Evolutionary conservation across 2,329 filamentous ascomycete species (phyloP).

Genomic region (Neofusicoccum umdonicola): DNA sequence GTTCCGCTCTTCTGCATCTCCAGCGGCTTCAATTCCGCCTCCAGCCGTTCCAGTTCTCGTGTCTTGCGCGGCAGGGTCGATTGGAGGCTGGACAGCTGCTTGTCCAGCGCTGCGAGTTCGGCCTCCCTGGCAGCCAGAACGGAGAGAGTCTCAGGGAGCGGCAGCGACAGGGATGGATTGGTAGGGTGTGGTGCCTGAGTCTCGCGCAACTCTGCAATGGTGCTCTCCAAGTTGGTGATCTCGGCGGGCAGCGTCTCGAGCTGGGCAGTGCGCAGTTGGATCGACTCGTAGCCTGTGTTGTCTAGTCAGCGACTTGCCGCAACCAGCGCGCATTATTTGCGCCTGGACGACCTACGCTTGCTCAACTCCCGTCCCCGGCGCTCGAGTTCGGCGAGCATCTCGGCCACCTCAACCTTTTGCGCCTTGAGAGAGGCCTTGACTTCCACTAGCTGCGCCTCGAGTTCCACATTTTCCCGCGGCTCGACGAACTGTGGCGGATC

Average conservation of each 20-base stretch:
- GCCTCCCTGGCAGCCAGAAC: conserved; percentile 41
- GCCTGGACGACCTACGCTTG: conserved; percentile 42
- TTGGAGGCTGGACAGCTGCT: conserved; percentile 51
- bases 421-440: conserved; percentile 74
- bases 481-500: conserved; percentile 85
- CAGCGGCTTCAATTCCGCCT: conserved; percentile 65
- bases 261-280: conserved; percentile 52
- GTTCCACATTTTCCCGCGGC: conserved; percentile 67
- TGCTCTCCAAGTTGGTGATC: conserved; percentile 52
- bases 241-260: conserved; percentile 52
- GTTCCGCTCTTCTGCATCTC: conserved; percentile 66
- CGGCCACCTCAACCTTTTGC: conserved; percentile 74
- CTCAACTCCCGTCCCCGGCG: conserved; percentile 58
- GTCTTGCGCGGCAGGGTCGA: conserved; percentile 63
- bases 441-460: conserved; percentile 59
- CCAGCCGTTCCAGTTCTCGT: conserved; percentile 65
- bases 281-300: conserved; percentile 50
- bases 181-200: conserved; percentile 34
- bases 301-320: neutral
- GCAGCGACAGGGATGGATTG: conserved; percentile 42
- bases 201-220: conserved; percentile 47
- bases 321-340: neutral
- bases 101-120: conserved; percentile 42
- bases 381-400: conserved; percentile 70
- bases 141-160: conserved; percentile 43